phyloP scores from a whole-genome alignment of 768 basidiomycete species.

The Russula brevipes region DNA sequence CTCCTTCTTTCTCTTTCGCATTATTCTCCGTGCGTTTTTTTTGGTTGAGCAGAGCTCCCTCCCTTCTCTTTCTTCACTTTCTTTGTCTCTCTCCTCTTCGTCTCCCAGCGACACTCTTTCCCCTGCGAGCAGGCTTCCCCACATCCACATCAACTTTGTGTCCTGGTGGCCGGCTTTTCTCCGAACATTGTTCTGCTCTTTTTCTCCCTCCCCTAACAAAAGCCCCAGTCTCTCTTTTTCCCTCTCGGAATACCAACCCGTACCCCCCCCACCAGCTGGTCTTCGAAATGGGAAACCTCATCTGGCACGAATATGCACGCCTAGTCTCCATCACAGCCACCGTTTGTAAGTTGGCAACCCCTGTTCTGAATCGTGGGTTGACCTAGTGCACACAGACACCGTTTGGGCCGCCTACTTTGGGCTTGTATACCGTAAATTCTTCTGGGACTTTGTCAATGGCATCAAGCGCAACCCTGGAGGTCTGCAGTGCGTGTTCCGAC shows the following conservation, averaged over 20 bases:
- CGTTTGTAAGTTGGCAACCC: slow-evolving; percentile 51
- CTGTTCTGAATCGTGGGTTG: slow-evolving; percentile 1
- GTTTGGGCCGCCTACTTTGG: slow-evolving; percentile 81
- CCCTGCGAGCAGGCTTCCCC: slow-evolving; percentile 22
- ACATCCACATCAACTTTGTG: slow-evolving; percentile 9
- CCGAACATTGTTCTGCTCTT: slow-evolving; percentile 13
- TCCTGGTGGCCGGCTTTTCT: background rate
- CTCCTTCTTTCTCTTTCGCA: slow-evolving; percentile 14
- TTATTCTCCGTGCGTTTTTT: background rate
- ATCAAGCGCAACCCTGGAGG: slow-evolving; percentile 74
- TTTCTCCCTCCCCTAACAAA: slow-evolving; percentile 3
- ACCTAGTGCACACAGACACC: slow-evolving; percentile 45
- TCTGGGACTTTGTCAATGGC: slow-evolving; percentile 92
- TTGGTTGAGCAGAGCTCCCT: slow-evolving; percentile 25
- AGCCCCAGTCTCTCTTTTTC: background rate
- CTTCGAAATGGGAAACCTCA: slow-evolving; percentile 63
- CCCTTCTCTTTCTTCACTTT: background rate
- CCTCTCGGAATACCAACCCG: slow-evolving; percentile 6
- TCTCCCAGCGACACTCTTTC: slow-evolving; percentile 8
- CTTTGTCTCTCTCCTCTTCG: slow-evolving; percentile 8
- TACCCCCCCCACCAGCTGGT: background rate
- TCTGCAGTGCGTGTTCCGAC: slow-evolving; percentile 54
- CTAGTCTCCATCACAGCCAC: slow-evolving; percentile 62
- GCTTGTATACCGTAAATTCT: slow-evolving; percentile 86
- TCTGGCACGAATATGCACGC: slow-evolving; percentile 78